Evolutionary conservation across 139 green algal genomes (phyloP), one percentile per base, ranked within the genome.

Genomic region (Chlamydomonas schloesseri): DNA sequence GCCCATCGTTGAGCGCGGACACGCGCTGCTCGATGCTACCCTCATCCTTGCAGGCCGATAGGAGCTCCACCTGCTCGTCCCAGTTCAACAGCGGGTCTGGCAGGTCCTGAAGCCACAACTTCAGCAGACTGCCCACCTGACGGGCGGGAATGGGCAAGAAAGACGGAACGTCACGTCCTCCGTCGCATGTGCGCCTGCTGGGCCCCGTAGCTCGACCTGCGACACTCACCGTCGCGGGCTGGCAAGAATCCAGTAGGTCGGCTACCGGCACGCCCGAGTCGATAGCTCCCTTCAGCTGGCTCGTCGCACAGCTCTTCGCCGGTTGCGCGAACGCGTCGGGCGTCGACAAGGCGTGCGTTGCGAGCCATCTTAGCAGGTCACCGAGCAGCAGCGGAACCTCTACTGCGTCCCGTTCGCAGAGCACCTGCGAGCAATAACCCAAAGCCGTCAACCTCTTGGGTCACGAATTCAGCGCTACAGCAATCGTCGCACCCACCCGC

Each of bases 31-130:
- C 79, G 24, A 85, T 85, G 79, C 47, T 65, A 26, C 47, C 65
- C 64, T 85, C 79, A 57, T 85, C 79, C 68, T 85, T 85, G 67
- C 79, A 85, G 34, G 81, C 69, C 0, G 69, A 87, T 0, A 87
- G 55, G 1, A 87, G 55, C 55, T 80, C 69, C 5, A 87, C 81
- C 67, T 87, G 81, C 28, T 69, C 33, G 53, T 87, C 81, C 81
- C 81, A 87, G 29, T 33, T 67, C 2, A 87, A 47, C 2, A 87
- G 28, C 28, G 69, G 69, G 62, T 86, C 80, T 0, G 81, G 81
- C 10, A 87, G 69, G 31, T 78, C 81, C 33, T 87, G 69, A 0
- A 87, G 69, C 81, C 81, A 87, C 0, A 70, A 53, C 37, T 87
- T 87, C 9, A 87, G 81, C 23, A 87, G 36, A 15, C 69, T 71